Conservation (phyloP, 495 filamentous ascomycete species). For the Penicillium desertorum region DNA sequence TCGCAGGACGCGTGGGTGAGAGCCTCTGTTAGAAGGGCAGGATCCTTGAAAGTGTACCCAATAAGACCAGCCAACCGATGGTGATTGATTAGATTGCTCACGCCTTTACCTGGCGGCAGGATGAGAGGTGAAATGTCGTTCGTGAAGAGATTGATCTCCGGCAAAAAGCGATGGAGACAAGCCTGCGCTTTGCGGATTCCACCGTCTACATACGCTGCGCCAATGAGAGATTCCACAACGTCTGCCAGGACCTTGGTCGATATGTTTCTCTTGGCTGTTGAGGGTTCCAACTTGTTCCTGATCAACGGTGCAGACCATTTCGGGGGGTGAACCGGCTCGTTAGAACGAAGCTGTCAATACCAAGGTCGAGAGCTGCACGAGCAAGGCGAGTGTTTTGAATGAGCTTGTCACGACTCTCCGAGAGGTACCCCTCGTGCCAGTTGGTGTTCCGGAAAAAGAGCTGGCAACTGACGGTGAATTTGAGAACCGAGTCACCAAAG, state of each 20-base stretch:
- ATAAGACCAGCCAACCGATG: constrained; percentile 23
- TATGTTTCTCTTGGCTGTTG: constrained; percentile 40
- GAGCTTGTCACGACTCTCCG: constrained; percentile 62
- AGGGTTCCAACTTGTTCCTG: constrained; percentile 35
- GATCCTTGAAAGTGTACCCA: constrained; percentile 67
- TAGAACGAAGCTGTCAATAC: constrained; percentile 74
- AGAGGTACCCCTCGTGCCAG: constrained; percentile 80
- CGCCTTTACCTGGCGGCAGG: neutral
- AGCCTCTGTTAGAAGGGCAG: constrained; percentile 73
- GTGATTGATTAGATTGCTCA: constrained; percentile 16
- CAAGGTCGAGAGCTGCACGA: constrained; percentile 58
- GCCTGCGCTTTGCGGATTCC: constrained; percentile 58
- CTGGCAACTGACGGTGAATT: constrained; percentile 66
- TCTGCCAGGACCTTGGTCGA: constrained; percentile 86
- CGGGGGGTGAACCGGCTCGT: constrained; percentile 62
- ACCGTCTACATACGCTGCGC: constrained; percentile 72
- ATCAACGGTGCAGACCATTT: constrained; percentile 72
- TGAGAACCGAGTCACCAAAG: constrained; percentile 84
- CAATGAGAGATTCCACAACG: constrained; percentile 83
- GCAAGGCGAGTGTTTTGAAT: constrained; percentile 73
- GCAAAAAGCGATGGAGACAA: constrained; percentile 66
- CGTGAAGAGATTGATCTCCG: constrained; percentile 47
- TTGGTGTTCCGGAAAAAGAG: constrained; percentile 63
- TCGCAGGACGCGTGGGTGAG: constrained; percentile 78
- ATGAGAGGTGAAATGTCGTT: constrained; percentile 1